Evolutionary conservation across 2,329 filamentous ascomycete genomes (phyloP), one percentile per base, ranked within the genome.

Genomic region (Aspergillus hiratsukae): DNA sequence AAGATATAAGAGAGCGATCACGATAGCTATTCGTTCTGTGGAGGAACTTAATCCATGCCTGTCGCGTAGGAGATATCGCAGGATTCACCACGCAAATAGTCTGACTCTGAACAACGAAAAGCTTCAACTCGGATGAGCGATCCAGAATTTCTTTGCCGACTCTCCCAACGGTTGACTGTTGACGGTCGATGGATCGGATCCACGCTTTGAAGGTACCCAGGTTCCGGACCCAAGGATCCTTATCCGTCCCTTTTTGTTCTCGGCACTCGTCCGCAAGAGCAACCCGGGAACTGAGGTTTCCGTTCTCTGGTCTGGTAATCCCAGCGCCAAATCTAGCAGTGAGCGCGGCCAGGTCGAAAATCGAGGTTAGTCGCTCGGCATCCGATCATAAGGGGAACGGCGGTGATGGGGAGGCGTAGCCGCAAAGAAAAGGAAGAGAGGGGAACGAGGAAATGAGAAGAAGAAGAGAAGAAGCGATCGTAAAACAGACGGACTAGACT

Each of bases 191-290:
- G 45, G 31, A 28, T 10, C 50, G 54, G 59, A 58, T 59, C 59
- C 59, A 61, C 59, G 59, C 51, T 58, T 46, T 46, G 9, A 27
- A 21, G 53, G 56, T 53, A 55, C 57, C 57, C 51, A 48, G 55
- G 46, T 55, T 54, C 52, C 55, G 53, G 59, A 59, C 57, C 57
- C 55, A 55, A 53, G 52, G 14, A 46, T 35, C 23, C 11, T 4
- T 27, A 27, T 27, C 43, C 43, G 40, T 49, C 41, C 48, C 43
- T 31, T 48, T 41, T 50, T 46, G 54, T 40, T 56, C 45, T 45
- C 53, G 23, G 29, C 31, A 48, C 17, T 25, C 48, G 51, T 41
- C 49, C 49, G 31, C 54, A 52, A 43, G 48, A 23, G 11, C 40
- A 19, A 35, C n/a, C n/a, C 31, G 31, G 48, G 49, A 52, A 31